phyloP scores from a whole-genome alignment of 257 asterid species.

The Lithospermum erythrorhizon region DNA sequence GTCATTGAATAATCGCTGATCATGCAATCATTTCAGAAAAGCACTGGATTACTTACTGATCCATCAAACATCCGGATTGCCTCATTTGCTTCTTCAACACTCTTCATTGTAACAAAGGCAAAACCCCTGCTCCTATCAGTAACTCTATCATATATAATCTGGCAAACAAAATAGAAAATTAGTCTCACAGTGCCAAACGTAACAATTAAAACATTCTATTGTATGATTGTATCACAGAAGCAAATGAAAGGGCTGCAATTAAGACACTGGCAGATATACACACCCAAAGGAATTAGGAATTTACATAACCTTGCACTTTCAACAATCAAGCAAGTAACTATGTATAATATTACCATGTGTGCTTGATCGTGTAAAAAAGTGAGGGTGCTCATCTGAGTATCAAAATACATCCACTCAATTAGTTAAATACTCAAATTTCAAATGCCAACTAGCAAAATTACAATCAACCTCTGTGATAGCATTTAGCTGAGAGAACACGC shows the following conservation, averaged over 20 bases:
- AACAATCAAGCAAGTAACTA: too few species aligned
- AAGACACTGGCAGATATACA: neutral
- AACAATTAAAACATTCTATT: neutral
- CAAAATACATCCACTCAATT: too few species aligned
- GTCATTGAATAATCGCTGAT: neutral
- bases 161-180: conserved; percentile 8
- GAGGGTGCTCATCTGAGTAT: too few species aligned
- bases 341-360: too few species aligned
- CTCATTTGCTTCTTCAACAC: conserved; percentile 67
- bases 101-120: conserved; percentile 81
- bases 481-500: too few species aligned
- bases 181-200: conserved; percentile 4
- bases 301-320: too few species aligned
- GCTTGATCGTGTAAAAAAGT: too few species aligned
- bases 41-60: conserved; percentile 47
- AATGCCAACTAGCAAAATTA: too few species aligned
- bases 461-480: too few species aligned
- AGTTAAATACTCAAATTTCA: too few species aligned
- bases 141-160: conserved; percentile 74
- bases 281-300: too few species aligned
- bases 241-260: neutral
- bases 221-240: neutral
- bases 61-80: conserved; percentile 78
- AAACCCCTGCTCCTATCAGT: conserved; percentile 94
- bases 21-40: too few species aligned